Percentiles rank a stretch among this genome's conserved stretches.
Evolutionary conservation across 2,329 filamentous ascomycete species (phyloP).

Genomic region (Arthrinium phaeospermum): DNA sequence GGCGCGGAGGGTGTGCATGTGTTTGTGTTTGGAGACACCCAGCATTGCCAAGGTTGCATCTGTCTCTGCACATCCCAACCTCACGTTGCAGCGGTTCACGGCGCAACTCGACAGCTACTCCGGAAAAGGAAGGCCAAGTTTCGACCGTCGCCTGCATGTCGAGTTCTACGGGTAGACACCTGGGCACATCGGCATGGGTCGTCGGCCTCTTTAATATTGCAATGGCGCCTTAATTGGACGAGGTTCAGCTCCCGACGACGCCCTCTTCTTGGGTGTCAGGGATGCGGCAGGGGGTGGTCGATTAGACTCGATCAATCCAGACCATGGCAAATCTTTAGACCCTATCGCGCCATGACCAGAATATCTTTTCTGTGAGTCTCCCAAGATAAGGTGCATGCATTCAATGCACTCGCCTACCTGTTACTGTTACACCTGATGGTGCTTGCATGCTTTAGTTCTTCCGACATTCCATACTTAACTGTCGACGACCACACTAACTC

Average conservation of each 20-base stretch:
- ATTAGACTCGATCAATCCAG: background rate
- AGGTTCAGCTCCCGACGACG: background rate
- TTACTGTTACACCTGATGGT: background rate
- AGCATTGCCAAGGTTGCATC: background rate
- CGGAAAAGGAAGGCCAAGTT: background rate
- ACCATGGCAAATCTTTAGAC: conserved; percentile 1
- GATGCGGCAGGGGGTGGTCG: conserved; percentile 6
- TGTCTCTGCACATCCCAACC: background rate
- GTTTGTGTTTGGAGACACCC: background rate
- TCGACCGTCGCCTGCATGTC: background rate
- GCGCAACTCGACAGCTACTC: background rate
- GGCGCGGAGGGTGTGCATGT: background rate
- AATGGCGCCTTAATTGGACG: background rate
- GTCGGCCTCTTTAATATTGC: background rate
- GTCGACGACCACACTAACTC: background rate
- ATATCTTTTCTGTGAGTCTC: background rate
- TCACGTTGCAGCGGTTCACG: background rate
- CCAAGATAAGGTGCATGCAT: background rate
- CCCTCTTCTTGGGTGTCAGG: background rate
- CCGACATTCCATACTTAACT: background rate
- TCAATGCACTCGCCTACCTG: background rate
- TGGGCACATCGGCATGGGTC: background rate
- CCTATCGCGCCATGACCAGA: background rate
- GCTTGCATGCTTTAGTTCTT: background rate
- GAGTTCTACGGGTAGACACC: background rate